phyloP scores from a whole-genome alignment of 2,329 filamentous ascomycete genomes.

The Coleophoma crateriformis region DNA sequence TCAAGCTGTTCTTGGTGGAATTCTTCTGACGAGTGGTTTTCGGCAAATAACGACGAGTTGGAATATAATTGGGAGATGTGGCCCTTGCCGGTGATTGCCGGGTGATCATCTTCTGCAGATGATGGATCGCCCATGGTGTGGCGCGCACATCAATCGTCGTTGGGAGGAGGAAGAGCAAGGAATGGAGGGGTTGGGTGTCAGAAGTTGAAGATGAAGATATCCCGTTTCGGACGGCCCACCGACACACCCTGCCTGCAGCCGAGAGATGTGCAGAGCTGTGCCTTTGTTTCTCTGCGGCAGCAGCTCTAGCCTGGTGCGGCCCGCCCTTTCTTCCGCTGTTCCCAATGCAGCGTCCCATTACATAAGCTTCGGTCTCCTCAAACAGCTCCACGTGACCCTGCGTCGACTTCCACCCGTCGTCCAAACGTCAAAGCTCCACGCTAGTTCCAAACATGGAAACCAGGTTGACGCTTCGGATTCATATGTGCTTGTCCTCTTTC shows the following conservation, averaged over 20 bases:
- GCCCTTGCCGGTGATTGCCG: constrained; percentile 5
- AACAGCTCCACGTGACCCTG: no score
- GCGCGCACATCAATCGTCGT: background rate
- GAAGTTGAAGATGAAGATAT: background rate
- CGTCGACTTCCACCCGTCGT: no score
- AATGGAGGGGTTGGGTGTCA: background rate
- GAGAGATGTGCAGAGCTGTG: no score
- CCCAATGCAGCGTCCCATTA: no score
- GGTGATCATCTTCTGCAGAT: constrained; percentile 1
- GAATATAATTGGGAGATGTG: constrained; percentile 2
- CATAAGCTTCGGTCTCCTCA: no score
- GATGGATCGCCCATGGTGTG: background rate
- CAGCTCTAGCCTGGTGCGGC: no score
- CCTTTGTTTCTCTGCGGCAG: no score
- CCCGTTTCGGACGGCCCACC: no score
- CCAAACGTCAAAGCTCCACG: constrained; percentile 5
- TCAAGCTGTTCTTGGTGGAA: constrained; percentile 50
- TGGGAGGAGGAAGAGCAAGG: background rate
- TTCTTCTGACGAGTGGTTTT: constrained; percentile 13
- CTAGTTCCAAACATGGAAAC: background rate
- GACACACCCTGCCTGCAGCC: no score
- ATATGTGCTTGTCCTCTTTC: constrained; percentile 20
- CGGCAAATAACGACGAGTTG: constrained; percentile 3
- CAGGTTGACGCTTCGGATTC: background rate
- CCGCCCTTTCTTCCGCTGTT: no score